phyloP scores from a whole-genome alignment of 805 yeast species.

The Teunomyces atbi region DNA sequence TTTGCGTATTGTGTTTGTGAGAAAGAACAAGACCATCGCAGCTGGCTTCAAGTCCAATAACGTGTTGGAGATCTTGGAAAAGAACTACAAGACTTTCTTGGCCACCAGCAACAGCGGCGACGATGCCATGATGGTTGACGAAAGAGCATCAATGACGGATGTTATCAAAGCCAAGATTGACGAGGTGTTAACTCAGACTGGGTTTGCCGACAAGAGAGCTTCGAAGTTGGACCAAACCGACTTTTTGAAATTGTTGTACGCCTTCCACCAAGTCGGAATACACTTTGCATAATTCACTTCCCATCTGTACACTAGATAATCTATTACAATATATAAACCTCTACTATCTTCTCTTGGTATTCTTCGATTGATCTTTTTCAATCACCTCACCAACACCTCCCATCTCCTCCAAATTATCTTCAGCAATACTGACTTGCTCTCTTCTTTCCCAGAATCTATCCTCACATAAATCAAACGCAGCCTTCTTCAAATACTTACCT shows the following conservation, averaged over 20 bases:
- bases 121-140: conserved; percentile 39
- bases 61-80: conserved; percentile 76
- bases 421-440: conserved; percentile 84
- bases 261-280: conserved; percentile 95
- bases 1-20: conserved; percentile 83
- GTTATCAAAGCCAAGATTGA: conserved; percentile 69
- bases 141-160: conserved; percentile 39
- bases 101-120: conserved; percentile 50
- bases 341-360: conserved; percentile 47
- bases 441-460: conserved; percentile 99
- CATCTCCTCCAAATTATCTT: conserved; percentile 83
- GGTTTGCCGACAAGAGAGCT: conserved; percentile 79
- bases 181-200: conserved; percentile 75
- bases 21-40: conserved; percentile 89
- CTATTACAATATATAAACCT: background rate
- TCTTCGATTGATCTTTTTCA: conserved; percentile 61
- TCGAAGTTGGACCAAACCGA: conserved; percentile 95
- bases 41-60: conserved; percentile 88
- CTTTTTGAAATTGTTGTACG: conserved; percentile 78
- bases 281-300: conserved; percentile 70
- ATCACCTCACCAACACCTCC: conserved; percentile 90
- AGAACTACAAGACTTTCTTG: conserved; percentile 80
- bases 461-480: conserved; percentile 87
- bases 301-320: conserved; percentile 4
- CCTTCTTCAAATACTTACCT: conserved; percentile 85